phyloP scores from a whole-genome alignment of 139 green algal species.

The Chlorella sp. region DNA sequence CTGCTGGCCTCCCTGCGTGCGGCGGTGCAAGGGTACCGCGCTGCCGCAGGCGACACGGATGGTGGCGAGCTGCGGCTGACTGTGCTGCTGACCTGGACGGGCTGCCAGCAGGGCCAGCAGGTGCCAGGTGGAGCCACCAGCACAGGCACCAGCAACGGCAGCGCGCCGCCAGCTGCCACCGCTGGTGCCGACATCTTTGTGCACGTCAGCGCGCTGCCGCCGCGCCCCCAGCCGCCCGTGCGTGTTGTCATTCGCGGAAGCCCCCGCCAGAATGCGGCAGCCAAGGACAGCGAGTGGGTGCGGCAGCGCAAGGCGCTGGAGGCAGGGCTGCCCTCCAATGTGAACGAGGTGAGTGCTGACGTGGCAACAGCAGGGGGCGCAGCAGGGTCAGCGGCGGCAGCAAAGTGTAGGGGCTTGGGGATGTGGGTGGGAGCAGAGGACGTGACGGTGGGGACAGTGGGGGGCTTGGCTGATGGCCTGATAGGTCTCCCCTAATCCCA shows the following conservation, averaged over 20 bases:
- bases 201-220: conserved; percentile 57
- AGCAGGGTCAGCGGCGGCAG: too few relatives aligned
- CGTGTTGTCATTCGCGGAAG: conserved; percentile 49
- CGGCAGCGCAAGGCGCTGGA: conserved; percentile 57
- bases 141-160: too few relatives aligned
- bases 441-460: too few relatives aligned
- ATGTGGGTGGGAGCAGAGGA: too few relatives aligned
- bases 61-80: conserved; percentile 53
- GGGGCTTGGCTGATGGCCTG: background rate
- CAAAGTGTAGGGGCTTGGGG: background rate
- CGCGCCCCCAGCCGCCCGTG: conserved; percentile 52
- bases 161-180: background rate
- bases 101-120: background rate
- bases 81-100: conserved; percentile 60
- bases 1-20: conserved; percentile 39
- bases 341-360: conserved; percentile 47
- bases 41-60: background rate
- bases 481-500: background rate
- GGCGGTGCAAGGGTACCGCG: conserved; percentile 31
- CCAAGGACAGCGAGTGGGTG: conserved; percentile 80
- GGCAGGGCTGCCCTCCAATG: conserved; percentile 29
- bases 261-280: conserved; percentile 61
- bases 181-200: conserved; percentile 33
- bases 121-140: background rate
- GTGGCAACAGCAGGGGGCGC: too few relatives aligned